Conservation (phyloP, 169 alveolate genomes). For the Condylostoma magnum region DNA sequence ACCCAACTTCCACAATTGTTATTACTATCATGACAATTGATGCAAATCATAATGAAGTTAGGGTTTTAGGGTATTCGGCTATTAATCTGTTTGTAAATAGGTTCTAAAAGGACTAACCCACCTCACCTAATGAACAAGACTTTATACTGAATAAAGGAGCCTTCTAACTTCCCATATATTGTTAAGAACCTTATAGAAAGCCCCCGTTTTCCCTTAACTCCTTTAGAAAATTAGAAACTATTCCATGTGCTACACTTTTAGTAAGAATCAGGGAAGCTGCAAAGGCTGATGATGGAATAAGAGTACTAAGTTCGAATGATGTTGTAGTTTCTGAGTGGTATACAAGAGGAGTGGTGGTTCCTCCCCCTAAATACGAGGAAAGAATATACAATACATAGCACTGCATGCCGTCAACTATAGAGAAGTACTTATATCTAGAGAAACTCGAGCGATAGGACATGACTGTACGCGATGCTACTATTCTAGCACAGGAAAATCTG, state of each 20-base stretch:
- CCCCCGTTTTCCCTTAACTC: conserved; percentile 46
- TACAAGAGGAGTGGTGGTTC: conserved; percentile 39
- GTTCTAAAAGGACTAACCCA: conserved; percentile 20
- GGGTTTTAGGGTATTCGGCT: conserved; percentile 47
- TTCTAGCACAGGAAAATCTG: conserved; percentile 20
- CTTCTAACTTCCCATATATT: conserved; percentile 45
- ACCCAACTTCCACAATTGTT: conserved; percentile 47
- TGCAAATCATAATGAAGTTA: conserved; percentile 28
- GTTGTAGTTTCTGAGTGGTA: conserved; percentile 35
- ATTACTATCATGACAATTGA: conserved; percentile 50
- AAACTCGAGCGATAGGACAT: conserved; percentile 32
- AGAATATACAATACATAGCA: conserved; percentile 38
- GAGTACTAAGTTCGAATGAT: conserved; percentile 35
- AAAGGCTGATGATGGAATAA: conserved; percentile 32
- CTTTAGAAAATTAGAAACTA: conserved; percentile 35
- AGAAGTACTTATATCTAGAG: conserved; percentile 27
- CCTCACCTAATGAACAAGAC: conserved; percentile 37
- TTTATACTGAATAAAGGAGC: conserved; percentile 47
- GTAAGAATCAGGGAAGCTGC: conserved; percentile 52
- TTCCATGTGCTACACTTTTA: conserved; percentile 45
- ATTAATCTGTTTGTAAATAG: conserved; percentile 45
- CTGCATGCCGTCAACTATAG: conserved; percentile 28
- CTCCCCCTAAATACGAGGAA: conserved; percentile 50
- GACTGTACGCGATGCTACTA: conserved; percentile 34
- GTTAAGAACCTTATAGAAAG: conserved; percentile 46